A percentile compares a stretch with the other conserved stretches of the same genome.
phyloP scores from a whole-genome alignment of 441 rosid species.

The Corymbia citriodora region DNA sequence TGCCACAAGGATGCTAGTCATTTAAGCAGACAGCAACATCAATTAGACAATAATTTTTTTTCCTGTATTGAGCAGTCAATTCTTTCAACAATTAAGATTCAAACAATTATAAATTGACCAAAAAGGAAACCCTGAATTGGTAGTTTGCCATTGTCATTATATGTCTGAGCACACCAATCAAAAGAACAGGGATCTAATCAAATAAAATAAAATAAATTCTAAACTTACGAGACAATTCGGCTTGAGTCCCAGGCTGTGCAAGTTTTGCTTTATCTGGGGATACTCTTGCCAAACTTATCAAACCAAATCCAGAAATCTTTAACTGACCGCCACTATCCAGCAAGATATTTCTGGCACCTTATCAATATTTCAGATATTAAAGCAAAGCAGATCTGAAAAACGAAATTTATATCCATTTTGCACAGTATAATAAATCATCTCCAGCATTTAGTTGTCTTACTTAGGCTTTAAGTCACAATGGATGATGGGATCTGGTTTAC shows the following conservation, averaged over 20 bases:
- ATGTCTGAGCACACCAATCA: neutral
- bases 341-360: constrained; percentile 99
- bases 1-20: neutral
- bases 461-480: constrained; percentile 90
- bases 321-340: constrained; percentile 85
- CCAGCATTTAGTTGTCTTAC: constrained; percentile 69
- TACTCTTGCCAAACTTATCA: constrained; percentile 52
- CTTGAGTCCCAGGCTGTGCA: constrained; percentile 30
- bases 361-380: constrained; percentile 76
- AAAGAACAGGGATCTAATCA: neutral
- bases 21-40: neutral
- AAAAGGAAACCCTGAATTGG: neutral
- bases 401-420: constrained; percentile 2
- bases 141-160: neutral
- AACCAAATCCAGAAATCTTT: constrained; percentile 89
- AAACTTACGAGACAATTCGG: constrained; percentile 62
- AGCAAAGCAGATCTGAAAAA: constrained; percentile 27
- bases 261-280: constrained; percentile 66
- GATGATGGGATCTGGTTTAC: constrained; percentile 93
- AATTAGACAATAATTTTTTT: neutral
- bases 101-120: neutral
- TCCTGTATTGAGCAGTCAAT: neutral
- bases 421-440: constrained; percentile 23
- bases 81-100: neutral
- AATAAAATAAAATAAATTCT: neutral